Evolutionary conservation across 2,329 filamentous ascomycete species (phyloP), one percentile per base, ranked within the genome.

Genomic region (Lithohypha guttulata): DNA sequence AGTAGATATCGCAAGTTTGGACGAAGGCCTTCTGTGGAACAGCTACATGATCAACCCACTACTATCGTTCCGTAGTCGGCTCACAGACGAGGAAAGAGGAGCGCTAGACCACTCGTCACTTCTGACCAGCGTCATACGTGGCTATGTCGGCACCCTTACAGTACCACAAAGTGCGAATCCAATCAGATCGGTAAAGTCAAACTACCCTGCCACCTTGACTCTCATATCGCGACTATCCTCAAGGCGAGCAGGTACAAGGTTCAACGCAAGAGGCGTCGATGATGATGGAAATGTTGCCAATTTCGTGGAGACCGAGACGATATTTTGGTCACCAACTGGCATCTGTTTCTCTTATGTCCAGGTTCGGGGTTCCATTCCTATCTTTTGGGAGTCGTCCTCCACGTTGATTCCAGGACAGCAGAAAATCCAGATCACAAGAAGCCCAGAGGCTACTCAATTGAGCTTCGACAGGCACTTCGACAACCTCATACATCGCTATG

Each of bases 251-350:
- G 91, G 91, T 15, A 98, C 91, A 11, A 75, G 91, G 27, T 98
- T 96, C 69, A 96, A 96, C 59, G 81, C 89, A n/a, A 75, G 91
- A 50, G 91, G 91, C 26, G 94, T 98, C 48, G 91, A 98, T 55
- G 91, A 98, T 57, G 86, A 96, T 55, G 91, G 91, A 10, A 85
- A 96, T 53, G 91, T 96, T 19, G 87, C 91, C 44, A 98, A 98
- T 59, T 98, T 94, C 60, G 91, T 96, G n/a, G 91, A 98, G 61
- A 91, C 86, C 0, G 91, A 98, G 62, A 93, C 86, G 0, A 77
- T 89, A 27, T 87, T 93, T 55, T 94, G 84, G 81, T 81, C 80
- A 51, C 82, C 83, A 1, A 75, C 77, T 1, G 69, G 68, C 1
- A 75, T 85, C 5, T 77, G 85, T 40, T 96, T 96, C 57, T 96